phyloP scores from a whole-genome alignment of 352 stramenopile genomes.

The Phytopythium vexans region DNA sequence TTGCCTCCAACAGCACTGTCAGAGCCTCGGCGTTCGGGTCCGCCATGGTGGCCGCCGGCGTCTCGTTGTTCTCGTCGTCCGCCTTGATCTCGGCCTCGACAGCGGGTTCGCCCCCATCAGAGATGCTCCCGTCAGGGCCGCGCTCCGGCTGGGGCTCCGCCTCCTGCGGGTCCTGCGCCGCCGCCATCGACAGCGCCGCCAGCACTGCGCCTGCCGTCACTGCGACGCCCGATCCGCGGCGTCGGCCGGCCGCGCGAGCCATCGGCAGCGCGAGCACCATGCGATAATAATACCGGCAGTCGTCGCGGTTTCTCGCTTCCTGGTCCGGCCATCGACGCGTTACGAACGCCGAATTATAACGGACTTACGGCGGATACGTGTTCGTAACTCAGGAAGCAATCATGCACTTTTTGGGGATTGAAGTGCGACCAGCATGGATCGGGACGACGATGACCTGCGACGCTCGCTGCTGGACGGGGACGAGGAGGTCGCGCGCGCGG shows the following conservation, averaged over 20 bases:
- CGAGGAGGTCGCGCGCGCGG: conserved; percentile 1
- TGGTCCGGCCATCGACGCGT: neutral
- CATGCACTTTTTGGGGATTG: neutral
- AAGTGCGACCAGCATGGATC: conserved; percentile 13
- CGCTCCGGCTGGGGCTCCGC: neutral
- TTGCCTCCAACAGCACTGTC: too few relatives aligned
- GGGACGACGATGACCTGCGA: conserved; percentile 14
- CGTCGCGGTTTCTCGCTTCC: neutral
- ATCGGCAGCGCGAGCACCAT: neutral
- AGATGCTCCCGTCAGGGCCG: neutral
- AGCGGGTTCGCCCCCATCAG: neutral
- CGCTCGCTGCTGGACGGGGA: conserved; percentile 14
- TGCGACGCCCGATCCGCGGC: neutral
- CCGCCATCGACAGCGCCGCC: conserved; percentile 3
- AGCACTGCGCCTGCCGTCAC: conserved; percentile 1
- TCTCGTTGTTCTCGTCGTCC: conserved; percentile 4
- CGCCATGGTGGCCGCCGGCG: neutral
- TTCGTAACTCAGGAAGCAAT: too few relatives aligned
- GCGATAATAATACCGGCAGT: neutral
- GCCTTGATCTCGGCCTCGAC: neutral
- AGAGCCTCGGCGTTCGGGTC: conserved; percentile 7
- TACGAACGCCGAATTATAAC: neutral
- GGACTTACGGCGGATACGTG: too few relatives aligned
- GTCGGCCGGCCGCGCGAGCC: neutral
- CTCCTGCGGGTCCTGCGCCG: conserved; percentile 5